Evolutionary conservation across 2,329 filamentous ascomycete genomes (phyloP), one percentile per base, ranked within the genome.

Genomic region (Cladophialophora chaetospira): DNA sequence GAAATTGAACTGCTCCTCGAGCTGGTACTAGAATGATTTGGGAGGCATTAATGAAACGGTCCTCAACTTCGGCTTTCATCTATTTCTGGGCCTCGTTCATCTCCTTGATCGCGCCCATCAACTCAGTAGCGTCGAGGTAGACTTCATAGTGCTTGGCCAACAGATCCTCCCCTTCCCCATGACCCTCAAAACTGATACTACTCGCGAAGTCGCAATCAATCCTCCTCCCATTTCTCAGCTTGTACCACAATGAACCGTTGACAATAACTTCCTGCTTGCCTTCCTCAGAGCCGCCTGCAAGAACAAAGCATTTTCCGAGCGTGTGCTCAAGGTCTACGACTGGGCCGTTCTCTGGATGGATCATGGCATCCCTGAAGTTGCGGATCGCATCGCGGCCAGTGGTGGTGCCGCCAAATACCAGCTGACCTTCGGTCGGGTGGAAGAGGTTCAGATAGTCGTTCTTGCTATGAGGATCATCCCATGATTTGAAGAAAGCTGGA

Each of bases 191-290:
- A 21, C 21, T 29, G 21, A 61, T 58, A 21, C n/a, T 25, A 52
- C 48, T 53, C 10, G 58, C 58, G 52, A 61, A 61, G 38, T 61
- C 58, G 19, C 35, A 28, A 43, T 57, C 49, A 15, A 61, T 44
- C 31, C 45, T 57, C 23, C 58, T 49, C 9, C 58, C 58, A 46
- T 61, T 61, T 33, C 33, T 47, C 54, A 61, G 23, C 51, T 57
- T 48, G 47, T 61, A 61, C 58, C 58, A 61, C 28, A 61, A n/a
- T 15, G 54, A 57, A 10, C 58, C 58, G n/a, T 57, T 61, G 8
- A 61, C 54, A 19, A 61, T 46, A 11, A 61, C 44, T 26, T 61
- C 58, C 45, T 61, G 54, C 19, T 43, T 53, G 19, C 50, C 58
- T 11, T 43, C 26, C 6, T 26, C 50, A 26, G 45, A 19, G 15